Conservation (phyloP, 2,329 filamentous ascomycete genomes). For the Diaporthe batatas region DNA sequence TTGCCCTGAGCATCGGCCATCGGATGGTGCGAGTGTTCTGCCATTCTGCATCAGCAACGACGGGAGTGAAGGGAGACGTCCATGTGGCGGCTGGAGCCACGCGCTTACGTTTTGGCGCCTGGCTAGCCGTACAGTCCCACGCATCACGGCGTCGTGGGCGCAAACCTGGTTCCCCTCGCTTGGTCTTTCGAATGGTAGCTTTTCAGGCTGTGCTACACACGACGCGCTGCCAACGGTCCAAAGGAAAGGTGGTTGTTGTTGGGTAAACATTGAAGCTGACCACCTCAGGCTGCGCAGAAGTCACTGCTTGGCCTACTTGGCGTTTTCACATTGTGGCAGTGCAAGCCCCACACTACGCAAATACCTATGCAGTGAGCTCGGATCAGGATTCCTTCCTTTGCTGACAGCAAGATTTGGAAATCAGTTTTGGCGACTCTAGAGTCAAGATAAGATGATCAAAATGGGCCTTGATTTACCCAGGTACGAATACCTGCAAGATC, state of each 20-base stretch:
- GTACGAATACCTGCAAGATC: neutral
- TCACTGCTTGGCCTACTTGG: constrained; percentile 16
- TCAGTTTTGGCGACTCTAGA: neutral
- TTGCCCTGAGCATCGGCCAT: neutral
- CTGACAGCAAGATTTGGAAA: neutral
- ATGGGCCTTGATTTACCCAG: neutral
- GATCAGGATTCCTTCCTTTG: neutral
- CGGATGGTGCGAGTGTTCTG: neutral
- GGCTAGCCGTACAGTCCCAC: constrained; percentile 18
- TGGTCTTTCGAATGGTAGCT: neutral
- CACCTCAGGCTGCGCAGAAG: neutral
- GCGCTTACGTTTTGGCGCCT: constrained; percentile 21
- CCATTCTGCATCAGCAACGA: neutral
- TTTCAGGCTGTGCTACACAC: too few relatives aligned
- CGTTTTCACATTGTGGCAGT: constrained; percentile 2
- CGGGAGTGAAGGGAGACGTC: neutral
- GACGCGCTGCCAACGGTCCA: neutral
- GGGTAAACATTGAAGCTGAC: constrained; percentile 2
- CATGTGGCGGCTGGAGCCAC: neutral
- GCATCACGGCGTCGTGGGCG: neutral
- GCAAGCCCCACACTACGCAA: constrained; percentile 9
- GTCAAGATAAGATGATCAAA: neutral
- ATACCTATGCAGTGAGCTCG: neutral
- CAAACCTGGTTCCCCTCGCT: neutral
- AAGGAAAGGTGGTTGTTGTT: neutral